These are phyloP conservation scores for Pythium aristosporum DNA, from an alignment of 352 stramenopile species.

Conservation along the genomic window DNA sequence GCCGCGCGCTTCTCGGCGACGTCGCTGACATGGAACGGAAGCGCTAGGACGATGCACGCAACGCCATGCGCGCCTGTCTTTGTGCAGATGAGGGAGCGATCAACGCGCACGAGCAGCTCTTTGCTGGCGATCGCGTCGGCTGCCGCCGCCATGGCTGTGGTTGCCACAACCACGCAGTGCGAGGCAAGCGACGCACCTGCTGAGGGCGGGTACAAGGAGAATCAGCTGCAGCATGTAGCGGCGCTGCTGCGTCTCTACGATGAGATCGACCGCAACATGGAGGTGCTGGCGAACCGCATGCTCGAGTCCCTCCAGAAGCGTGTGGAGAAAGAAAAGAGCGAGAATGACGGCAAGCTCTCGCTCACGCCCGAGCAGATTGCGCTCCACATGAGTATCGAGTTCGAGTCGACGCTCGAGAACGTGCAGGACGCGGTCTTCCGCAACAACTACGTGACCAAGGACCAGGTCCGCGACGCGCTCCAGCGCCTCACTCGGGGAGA, in stretches of 20 bases:
- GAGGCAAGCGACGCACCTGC: constrained; percentile 23
- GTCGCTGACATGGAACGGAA: background rate
- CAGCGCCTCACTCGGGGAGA: constrained; percentile 53
- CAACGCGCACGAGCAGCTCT: background rate
- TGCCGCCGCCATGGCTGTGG: background rate
- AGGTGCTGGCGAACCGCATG: constrained; percentile 66
- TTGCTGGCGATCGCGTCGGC: constrained; percentile 1
- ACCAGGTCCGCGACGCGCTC: constrained; percentile 74
- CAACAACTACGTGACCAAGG: constrained; percentile 82
- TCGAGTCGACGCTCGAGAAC: constrained; percentile 76
- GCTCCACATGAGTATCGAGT: constrained; percentile 81
- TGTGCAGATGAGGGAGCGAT: background rate
- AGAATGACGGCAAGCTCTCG: constrained; percentile 46
- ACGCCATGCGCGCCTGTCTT: background rate
- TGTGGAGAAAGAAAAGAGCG: constrained; percentile 45
- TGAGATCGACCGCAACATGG: constrained; percentile 87
- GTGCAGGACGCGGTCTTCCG: constrained; percentile 83
- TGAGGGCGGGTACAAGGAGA: constrained; percentile 44
- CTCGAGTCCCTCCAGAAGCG: constrained; percentile 59
- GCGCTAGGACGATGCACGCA: background rate
- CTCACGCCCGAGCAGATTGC: constrained; percentile 67
- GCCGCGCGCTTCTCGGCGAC: background rate
- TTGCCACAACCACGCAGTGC: constrained; percentile 15
- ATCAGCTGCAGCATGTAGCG: constrained; percentile 71
- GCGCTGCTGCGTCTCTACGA: constrained; percentile 74